Evolutionary conservation across 179 eudicot species (phyloP).

Genomic region (Beta lomatogona): DNA sequence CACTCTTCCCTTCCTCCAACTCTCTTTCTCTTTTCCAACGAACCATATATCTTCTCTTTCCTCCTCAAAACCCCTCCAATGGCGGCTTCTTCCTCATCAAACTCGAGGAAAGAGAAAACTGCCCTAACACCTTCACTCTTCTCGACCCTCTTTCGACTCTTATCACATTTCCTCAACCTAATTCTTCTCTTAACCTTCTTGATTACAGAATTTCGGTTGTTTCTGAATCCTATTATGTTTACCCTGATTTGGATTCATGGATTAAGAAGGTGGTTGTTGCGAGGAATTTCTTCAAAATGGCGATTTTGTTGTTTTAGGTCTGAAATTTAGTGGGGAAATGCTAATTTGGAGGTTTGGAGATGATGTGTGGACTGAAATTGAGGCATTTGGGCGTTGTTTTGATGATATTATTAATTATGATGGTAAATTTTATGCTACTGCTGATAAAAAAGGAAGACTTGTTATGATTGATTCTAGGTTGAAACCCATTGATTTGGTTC

Average conservation of each 20-base stretch:
- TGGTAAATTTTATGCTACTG: constrained; percentile 30
- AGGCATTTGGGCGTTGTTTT: neutral
- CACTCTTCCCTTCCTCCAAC: neutral
- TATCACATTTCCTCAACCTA: neutral
- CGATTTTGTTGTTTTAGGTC: constrained; percentile 21
- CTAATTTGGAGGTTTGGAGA: constrained; percentile 24
- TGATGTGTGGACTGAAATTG: constrained; percentile 22
- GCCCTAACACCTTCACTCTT: constrained; percentile 7
- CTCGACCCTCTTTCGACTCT: neutral
- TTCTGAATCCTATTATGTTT: neutral
- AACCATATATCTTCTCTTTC: constrained; percentile 14
- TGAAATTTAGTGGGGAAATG: constrained; percentile 6
- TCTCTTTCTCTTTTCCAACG: neutral
- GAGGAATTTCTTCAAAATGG: neutral
- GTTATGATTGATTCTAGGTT: constrained; percentile 27
- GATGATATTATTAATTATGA: constrained; percentile 20
- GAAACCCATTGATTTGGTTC: constrained; percentile 13
- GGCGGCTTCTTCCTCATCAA: constrained; percentile 16
- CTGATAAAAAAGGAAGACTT: constrained; percentile 24
- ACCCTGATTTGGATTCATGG: neutral
- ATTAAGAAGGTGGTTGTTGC: constrained; percentile 14
- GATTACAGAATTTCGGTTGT: neutral
- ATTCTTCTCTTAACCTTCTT: neutral
- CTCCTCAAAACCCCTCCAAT: neutral
- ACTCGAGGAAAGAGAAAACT: neutral